phyloP scores from a whole-genome alignment of 2,329 filamentous ascomycete species.

The Pezicula neosporulosa region DNA sequence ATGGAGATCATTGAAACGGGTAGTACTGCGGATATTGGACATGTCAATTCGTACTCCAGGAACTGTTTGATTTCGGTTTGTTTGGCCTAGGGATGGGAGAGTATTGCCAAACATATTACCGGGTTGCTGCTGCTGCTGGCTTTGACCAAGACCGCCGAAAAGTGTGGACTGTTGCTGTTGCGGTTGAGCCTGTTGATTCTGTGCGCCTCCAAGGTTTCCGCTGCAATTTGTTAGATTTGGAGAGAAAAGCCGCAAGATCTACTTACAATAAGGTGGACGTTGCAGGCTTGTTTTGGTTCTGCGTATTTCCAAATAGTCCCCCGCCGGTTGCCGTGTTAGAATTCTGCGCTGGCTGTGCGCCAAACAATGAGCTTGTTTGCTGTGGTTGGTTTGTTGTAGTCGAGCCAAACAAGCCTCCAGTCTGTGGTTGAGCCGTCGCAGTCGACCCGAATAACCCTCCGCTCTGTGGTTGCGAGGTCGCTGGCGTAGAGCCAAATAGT shows the following conservation, averaged over 20 bases:
- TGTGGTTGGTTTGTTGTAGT: conserved; percentile 18
- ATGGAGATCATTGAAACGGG: conserved; percentile 86
- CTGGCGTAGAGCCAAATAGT: conserved; percentile 27
- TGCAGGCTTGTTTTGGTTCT: conserved; percentile 25
- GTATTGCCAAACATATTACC: conserved; percentile 17
- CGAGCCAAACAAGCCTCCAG: conserved; percentile 28
- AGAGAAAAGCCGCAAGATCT: not conserved
- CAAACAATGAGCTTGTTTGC: conserved; percentile 24
- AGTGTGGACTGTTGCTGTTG: conserved; percentile 17
- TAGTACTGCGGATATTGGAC: conserved; percentile 77
- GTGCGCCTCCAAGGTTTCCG: conserved; percentile 17
- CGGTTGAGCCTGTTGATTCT: conserved; percentile 23
- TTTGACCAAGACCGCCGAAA: conserved; percentile 13
- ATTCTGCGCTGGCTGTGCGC: conserved; percentile 12
- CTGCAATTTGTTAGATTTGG: conserved; percentile 13
- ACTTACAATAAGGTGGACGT: conserved; percentile 26
- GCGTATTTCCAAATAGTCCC: conserved; percentile 26
- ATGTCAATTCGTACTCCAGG: conserved; percentile 77
- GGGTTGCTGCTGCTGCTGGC: conserved; percentile 16
- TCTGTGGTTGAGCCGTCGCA: conserved; percentile 16
- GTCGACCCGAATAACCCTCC: conserved; percentile 25
- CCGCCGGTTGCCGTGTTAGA: conserved; percentile 16
- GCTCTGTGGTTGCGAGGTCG: conserved; percentile 15
- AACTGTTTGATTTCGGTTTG: conserved; percentile 49
- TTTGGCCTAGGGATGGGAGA: conserved; percentile 44